Base-by-base conservation (phyloP, 768 basidiomycete species). In the Terana coerulea region DNA sequence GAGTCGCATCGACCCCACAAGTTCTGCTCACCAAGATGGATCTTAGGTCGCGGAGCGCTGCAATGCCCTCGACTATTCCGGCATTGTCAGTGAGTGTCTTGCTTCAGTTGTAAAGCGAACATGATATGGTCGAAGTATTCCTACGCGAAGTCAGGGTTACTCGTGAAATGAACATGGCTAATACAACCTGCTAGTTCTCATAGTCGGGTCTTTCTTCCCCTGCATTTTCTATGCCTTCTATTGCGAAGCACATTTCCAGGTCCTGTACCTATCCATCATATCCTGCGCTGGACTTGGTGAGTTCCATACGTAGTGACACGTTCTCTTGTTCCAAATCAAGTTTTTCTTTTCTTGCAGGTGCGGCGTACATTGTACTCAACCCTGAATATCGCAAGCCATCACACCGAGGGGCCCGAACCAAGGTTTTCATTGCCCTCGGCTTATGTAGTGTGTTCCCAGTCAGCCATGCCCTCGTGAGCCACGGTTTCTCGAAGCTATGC, bases 401-500 rank as follows among this genome's bases (percentile, higher is more conserved):
- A 2, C 86, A 88, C 64, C 78, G 91, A 22, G 80, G 83, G 58
- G 80, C 85, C 43, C 81, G 94, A 22, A 93, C 91, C 12, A 66
- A 72, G 30, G 79, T 91, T 14, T 97, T 95, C 72, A 78, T 93
- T 56, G 78, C 74, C 9, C 78, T 95, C 24, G 93, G 93, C 11
- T 64, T 88, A 30, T 80, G 77, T 52, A 85, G 80, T 10, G 66
- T 86, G 36, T 62, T 88, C 10, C 93, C 93, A 21, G 73, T 88
- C 21, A 66, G 74, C 5, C 91, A 95, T 59, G 71, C 83, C 24
- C 56, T 87, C 24, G 29, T 76, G 30, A 72, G 72, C 8, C 81
- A 88, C 60, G 90, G 87, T 24, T 66, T 78, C 49, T 57, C 67
- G 47, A 75, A 73, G 51, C 69, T 88, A 34, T 65, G 79, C 35